Evolutionary conservation across 1,284 basidiomycete species (phyloP).

Genomic region (Marasmius fiardii): DNA sequence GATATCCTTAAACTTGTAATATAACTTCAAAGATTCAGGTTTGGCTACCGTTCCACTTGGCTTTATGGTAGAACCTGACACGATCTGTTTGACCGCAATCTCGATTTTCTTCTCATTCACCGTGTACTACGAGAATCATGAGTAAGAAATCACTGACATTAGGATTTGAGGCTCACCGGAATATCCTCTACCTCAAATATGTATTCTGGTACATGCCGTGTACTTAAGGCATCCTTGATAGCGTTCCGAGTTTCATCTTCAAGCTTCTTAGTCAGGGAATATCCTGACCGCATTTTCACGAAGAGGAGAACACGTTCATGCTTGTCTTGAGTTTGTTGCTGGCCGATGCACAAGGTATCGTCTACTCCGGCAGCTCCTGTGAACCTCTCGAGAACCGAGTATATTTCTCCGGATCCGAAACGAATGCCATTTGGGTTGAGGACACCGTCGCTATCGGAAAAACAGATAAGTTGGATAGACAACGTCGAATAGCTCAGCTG

Average conservation of each 20-base stretch:
- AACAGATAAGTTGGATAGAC: not conserved
- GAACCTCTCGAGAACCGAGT: conserved; percentile 71
- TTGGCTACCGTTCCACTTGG: conserved; percentile 70
- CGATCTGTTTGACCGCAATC: conserved; percentile 70
- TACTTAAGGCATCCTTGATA: conserved; percentile 64
- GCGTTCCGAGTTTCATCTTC: conserved; percentile 50
- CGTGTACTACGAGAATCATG: conserved; percentile 48
- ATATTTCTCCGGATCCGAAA: conserved; percentile 87
- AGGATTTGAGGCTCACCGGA: conserved; percentile 37
- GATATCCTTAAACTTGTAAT: conserved; percentile 56
- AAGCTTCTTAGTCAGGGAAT: conserved; percentile 45
- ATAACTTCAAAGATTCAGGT: conserved; percentile 56
- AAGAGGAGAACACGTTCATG: conserved; percentile 87
- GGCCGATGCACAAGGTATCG: conserved; percentile 79
- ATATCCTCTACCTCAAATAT: conserved; percentile 62
- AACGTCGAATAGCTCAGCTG: not conserved
- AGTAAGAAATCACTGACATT: not conserved
- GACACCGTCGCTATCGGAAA: conserved; percentile 53
- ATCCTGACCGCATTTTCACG: conserved; percentile 65
- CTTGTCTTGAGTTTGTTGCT: conserved; percentile 65
- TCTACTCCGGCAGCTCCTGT: conserved; percentile 41
- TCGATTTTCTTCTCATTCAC: conserved; percentile 74
- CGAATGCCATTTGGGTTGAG: conserved; percentile 84
- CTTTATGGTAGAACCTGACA: conserved; percentile 54
- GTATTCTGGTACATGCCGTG: conserved; percentile 74